Conservation (phyloP, 768 basidiomycete species). For the Suillus bovinus region DNA sequence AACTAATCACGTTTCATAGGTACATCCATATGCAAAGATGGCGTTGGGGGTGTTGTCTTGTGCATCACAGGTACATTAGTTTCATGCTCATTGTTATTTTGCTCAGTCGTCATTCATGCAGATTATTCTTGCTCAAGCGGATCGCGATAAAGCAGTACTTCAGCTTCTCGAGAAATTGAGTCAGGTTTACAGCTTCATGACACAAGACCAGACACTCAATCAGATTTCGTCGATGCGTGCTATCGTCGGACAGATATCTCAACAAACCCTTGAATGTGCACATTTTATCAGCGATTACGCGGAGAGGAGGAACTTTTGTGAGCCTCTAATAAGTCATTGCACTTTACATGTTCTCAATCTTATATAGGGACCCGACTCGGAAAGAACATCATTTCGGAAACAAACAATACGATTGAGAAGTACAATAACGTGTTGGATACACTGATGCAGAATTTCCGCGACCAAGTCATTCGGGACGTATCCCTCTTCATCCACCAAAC, state of each 20-base stretch:
- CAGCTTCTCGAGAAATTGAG: slow-evolving; percentile 4
- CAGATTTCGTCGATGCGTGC: neutral
- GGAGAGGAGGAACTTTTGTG: neutral
- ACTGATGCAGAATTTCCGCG: slow-evolving; percentile 6
- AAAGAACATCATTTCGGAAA: neutral
- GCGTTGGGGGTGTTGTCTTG: neutral
- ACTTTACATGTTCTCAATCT: neutral
- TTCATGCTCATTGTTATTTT: neutral
- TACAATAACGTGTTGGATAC: neutral
- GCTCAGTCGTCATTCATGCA: neutral
- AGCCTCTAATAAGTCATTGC: neutral
- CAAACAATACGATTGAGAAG: neutral
- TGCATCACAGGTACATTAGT: neutral
- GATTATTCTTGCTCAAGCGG: neutral
- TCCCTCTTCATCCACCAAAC: neutral
- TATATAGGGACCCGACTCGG: neutral
- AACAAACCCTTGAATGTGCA: neutral
- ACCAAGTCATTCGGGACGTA: slow-evolving; percentile 5
- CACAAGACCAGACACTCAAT: neutral
- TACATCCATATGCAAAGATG: neutral
- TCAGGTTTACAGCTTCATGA: neutral
- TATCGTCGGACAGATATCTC: neutral
- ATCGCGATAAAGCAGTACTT: neutral
- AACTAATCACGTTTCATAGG: neutral
- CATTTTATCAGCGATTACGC: neutral